Conservation (phyloP, 345 rosid species). For the Mercurialis annua region DNA sequence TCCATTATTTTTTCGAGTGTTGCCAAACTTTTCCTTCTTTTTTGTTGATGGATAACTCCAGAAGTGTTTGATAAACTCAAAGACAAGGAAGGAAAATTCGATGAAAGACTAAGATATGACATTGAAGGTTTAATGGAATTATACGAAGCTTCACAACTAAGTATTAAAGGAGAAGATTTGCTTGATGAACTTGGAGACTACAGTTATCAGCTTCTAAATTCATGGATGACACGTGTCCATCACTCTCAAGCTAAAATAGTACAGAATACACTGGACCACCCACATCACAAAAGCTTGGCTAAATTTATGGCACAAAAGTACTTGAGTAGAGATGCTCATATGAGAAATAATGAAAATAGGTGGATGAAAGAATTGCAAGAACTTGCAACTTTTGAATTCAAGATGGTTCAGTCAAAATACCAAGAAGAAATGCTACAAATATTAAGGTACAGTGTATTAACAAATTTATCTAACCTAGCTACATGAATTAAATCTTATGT, state of each 20-base stretch:
- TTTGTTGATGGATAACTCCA: slow-evolving; percentile 2
- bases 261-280: slow-evolving; percentile 24
- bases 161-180: slow-evolving; percentile 44
- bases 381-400: slow-evolving; percentile 37
- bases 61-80: slow-evolving; percentile 32
- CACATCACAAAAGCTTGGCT: slow-evolving; percentile 41
- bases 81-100: slow-evolving; percentile 28
- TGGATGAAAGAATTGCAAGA: slow-evolving; percentile 34
- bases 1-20: too few relatives aligned
- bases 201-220: slow-evolving; percentile 23
- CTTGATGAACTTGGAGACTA: slow-evolving; percentile 36
- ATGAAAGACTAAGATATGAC: slow-evolving; percentile 14
- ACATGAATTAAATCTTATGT: too few relatives aligned
- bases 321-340: slow-evolving; percentile 5
- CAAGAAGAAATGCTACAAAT: slow-evolving; percentile 32
- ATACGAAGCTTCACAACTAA: slow-evolving; percentile 54
- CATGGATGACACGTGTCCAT: slow-evolving; percentile 9
- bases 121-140: slow-evolving; percentile 37
- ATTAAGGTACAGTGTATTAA: slow-evolving; percentile 34
- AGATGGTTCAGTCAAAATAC: slow-evolving; percentile 27
- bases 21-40: too few relatives aligned
- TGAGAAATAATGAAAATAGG: slow-evolving; percentile 6
- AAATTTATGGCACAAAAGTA: slow-evolving; percentile 32
- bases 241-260: slow-evolving; percentile 20
- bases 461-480: too few relatives aligned